A percentile compares a stretch with the other conserved stretches of the same genome.
Conservation (phyloP, 192 early-diverging fungal species). For the Bifiguratus adelaidae region DNA sequence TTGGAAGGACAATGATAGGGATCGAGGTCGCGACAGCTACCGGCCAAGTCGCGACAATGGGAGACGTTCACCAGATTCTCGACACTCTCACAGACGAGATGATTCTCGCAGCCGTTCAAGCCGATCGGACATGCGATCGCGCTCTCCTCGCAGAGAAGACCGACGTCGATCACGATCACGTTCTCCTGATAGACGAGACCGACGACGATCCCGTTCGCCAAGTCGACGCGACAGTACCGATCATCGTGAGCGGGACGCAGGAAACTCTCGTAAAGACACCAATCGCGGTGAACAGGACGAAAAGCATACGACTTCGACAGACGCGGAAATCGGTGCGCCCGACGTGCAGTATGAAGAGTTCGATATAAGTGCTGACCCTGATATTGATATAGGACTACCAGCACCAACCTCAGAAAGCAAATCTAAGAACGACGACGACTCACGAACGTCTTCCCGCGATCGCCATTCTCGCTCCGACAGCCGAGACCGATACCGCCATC, state of each 20-base stretch:
- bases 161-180: background rate
- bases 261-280: constrained; percentile 1
- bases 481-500: constrained; percentile 5
- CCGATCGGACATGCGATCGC: constrained; percentile 2
- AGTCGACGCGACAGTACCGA: background rate
- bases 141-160: constrained; percentile 2
- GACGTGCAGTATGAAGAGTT: background rate
- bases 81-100: background rate
- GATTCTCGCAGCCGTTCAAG: background rate
- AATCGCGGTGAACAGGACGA: background rate
- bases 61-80: too few species aligned
- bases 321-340: background rate
- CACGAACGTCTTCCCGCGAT: background rate
- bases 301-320: background rate
- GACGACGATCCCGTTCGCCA: background rate
- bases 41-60: too few species aligned
- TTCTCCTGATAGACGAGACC: background rate
- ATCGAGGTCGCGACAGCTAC: too few species aligned
- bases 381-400: background rate
- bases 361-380: background rate
- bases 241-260: background rate
- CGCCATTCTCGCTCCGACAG: constrained; percentile 5
- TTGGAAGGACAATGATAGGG: too few species aligned
- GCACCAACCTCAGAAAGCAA: background rate
- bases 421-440: background rate